Evolutionary conservation across 202 grass and related monocot genomes (phyloP).

Genomic region (Tripidium arundinaceum): DNA sequence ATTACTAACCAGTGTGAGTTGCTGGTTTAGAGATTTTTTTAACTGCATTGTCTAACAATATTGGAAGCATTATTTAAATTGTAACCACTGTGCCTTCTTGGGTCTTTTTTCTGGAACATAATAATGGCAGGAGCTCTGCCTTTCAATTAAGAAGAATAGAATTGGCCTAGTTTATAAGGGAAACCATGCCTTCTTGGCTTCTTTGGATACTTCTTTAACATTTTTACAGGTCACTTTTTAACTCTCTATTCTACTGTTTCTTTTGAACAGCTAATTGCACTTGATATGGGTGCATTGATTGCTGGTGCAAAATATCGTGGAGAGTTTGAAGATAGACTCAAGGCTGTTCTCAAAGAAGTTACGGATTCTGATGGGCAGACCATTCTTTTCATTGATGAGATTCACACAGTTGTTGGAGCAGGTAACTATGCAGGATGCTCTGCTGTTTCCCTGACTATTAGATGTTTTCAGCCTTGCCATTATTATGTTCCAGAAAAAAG

Average conservation of each 20-base stretch:
- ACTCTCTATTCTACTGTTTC: neutral
- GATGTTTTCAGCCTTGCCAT: neutral
- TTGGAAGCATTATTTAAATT: neutral
- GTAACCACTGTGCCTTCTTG: neutral
- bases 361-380: constrained; percentile 92
- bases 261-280: constrained; percentile 74
- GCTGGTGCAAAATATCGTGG: constrained; percentile 92
- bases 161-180: neutral
- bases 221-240: neutral
- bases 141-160: neutral
- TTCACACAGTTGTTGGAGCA: constrained; percentile 95
- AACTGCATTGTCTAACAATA: neutral
- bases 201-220: neutral
- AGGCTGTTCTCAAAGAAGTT: constrained; percentile 93
- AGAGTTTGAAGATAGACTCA: constrained; percentile 95
- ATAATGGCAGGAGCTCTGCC: neutral
- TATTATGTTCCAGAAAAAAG: too few species aligned
- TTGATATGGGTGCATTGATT: constrained; percentile 97
- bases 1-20: neutral
- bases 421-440: constrained; percentile 44
- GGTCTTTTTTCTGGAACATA: too few species aligned
- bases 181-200: neutral
- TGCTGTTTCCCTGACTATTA: neutral
- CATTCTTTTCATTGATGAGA: constrained; percentile 94
- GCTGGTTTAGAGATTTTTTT: neutral